Percentiles rank a stretch among this genome's conserved stretches.
These are phyloP conservation scores for Phytophthora meadii DNA, from an alignment of 352 stramenopile species.

Conservation along the genomic window DNA sequence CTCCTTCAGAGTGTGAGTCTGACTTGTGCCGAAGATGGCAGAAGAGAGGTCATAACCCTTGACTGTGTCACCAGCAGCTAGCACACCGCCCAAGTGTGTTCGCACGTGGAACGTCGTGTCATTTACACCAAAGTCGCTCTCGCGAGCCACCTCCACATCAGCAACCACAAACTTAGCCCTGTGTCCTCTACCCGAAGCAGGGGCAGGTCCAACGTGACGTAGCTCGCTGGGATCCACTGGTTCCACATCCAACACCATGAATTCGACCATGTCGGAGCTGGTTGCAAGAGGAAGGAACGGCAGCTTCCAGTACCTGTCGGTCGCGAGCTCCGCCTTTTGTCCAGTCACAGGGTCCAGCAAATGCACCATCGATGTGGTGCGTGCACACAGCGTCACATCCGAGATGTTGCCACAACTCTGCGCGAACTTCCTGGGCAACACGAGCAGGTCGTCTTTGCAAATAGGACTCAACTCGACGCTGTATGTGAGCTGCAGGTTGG, in stretches of 20 bases:
- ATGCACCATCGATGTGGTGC: conserved; percentile 70
- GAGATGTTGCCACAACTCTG: conserved; percentile 74
- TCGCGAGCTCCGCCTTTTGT: conserved; percentile 59
- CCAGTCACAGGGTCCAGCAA: conserved; percentile 67
- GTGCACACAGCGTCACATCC: conserved; percentile 62
- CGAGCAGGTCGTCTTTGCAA: conserved; percentile 79
- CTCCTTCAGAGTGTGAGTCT: conserved; percentile 54
- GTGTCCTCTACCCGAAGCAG: conserved; percentile 10
- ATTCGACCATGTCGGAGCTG: conserved; percentile 68
- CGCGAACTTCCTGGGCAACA: conserved; percentile 65
- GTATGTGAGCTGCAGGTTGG: conserved; percentile 75
- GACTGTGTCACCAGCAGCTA: conserved; percentile 70
- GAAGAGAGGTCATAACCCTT: conserved; percentile 78
- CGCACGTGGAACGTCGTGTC: conserved; percentile 76
- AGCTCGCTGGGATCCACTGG: conserved; percentile 42
- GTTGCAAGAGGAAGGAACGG: conserved; percentile 70
- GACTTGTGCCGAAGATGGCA: conserved; percentile 55
- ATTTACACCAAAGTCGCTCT: conserved; percentile 82
- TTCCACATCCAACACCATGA: conserved; percentile 77
- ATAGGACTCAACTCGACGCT: conserved; percentile 76
- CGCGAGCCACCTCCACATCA: conserved; percentile 74
- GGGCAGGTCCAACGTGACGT: conserved; percentile 18
- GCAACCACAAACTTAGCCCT: conserved; percentile 54
- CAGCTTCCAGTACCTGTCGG: conserved; percentile 78
- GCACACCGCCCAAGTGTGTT: conserved; percentile 64